A percentile compares a stretch with the other conserved stretches of the same genome.
Evolutionary conservation across 306 rosid genomes (phyloP).

Genomic region (Cucurbita maxima): DNA sequence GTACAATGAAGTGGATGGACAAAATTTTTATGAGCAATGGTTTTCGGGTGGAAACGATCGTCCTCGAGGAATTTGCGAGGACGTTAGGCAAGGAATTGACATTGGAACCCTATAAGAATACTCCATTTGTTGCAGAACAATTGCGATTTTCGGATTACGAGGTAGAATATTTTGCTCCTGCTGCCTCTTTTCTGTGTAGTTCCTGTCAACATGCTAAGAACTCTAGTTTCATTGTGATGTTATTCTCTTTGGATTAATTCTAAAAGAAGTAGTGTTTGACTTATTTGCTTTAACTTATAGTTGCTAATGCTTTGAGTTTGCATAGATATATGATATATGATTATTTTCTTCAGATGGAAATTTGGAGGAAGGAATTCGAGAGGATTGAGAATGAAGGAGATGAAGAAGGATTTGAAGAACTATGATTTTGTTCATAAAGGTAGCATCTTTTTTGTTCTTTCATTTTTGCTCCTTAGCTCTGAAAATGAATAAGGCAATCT

Average conservation of each 20-base stretch:
- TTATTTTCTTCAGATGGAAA: conserved; percentile 40
- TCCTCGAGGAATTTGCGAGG: conserved; percentile 32
- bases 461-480: not conserved
- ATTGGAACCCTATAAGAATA: conserved; percentile 17
- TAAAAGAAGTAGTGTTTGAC: not conserved
- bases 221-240: not conserved
- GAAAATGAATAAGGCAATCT: too few relatives aligned
- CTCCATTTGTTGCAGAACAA: conserved; percentile 57
- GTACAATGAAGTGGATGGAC: conserved; percentile 31
- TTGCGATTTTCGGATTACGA: conserved; percentile 55
- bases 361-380: conserved; percentile 36
- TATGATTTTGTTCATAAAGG: conserved; percentile 9
- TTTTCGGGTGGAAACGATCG: conserved; percentile 43
- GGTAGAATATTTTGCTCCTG: conserved; percentile 18
- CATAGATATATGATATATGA: not conserved
- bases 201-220: not conserved
- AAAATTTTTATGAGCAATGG: conserved; percentile 60
- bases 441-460: not conserved
- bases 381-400: conserved; percentile 53
- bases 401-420: conserved; percentile 68
- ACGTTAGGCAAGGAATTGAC: conserved; percentile 33
- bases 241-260: not conserved
- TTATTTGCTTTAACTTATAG: not conserved
- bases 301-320: not conserved
- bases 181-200: not conserved